Conservation (phyloP, 2,329 filamentous ascomycete genomes). For the Aspergillus hortae region DNA sequence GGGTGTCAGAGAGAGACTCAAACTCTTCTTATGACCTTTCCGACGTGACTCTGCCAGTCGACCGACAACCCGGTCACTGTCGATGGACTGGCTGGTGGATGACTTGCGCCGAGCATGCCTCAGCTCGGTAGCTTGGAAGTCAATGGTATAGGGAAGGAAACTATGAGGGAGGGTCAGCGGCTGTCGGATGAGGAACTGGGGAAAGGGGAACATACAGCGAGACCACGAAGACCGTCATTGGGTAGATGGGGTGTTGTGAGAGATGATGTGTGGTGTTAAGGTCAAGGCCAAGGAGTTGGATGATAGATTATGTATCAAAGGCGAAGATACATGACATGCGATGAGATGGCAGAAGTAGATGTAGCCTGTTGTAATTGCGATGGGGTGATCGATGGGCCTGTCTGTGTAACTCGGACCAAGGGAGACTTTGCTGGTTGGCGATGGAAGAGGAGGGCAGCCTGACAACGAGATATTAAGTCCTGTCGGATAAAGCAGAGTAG, state of each 20-base stretch:
- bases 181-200: background rate
- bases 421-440: conserved; percentile 2
- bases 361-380: background rate
- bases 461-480: conserved; percentile 6
- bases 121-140: conserved; percentile 27
- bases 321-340: background rate
- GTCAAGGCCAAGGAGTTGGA: background rate
- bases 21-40: conserved; percentile 15
- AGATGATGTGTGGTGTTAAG: background rate
- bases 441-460: conserved; percentile 3
- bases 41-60: conserved; percentile 19
- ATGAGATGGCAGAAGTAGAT: background rate
- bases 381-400: background rate
- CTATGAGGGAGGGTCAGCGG: conserved; percentile 13
- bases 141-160: conserved; percentile 37
- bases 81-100: conserved; percentile 19
- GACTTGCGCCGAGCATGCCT: conserved; percentile 19
- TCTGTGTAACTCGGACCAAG: conserved; percentile 8
- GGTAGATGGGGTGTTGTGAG: background rate
- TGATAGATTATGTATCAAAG: background rate
- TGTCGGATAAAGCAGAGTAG: conserved; percentile 5
- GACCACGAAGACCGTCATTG: conserved; percentile 35
- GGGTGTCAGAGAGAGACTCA: conserved; percentile 30
- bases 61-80: conserved; percentile 23
- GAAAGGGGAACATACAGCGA: conserved; percentile 26